phyloP scores from a whole-genome alignment of 768 basidiomycete genomes.

The Aureoboletus auriporus region DNA sequence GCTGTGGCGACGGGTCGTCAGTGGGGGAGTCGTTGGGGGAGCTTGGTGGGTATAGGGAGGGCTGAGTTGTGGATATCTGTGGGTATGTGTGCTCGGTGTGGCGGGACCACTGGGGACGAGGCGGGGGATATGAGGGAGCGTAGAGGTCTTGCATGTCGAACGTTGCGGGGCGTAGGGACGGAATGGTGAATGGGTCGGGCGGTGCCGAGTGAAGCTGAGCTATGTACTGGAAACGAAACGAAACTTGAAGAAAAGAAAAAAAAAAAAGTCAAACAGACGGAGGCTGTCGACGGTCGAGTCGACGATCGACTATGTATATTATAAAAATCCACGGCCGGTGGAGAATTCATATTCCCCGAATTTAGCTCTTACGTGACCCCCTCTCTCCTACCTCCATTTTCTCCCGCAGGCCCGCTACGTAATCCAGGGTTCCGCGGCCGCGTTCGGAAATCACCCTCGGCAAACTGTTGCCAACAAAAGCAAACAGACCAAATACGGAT shows the following conservation, averaged over 20 bases:
- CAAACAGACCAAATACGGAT: constrained; percentile 16
- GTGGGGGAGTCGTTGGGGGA: constrained; percentile 38
- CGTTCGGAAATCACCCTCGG: constrained; percentile 38
- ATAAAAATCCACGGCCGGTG: constrained; percentile 34
- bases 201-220: constrained; percentile 18
- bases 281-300: constrained; percentile 24
- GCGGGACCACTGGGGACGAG: constrained; percentile 40
- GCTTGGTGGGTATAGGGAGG: constrained; percentile 31
- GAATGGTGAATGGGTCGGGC: constrained; percentile 33
- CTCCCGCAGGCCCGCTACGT: constrained; percentile 28
- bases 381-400: constrained; percentile 28
- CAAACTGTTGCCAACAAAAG: constrained; percentile 24
- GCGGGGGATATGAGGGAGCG: constrained; percentile 38
- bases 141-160: constrained; percentile 47
- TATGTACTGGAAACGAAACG: constrained; percentile 31
- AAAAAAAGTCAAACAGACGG: constrained; percentile 26
- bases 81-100: constrained; percentile 32
- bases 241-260: constrained; percentile 22
- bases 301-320: constrained; percentile 36
- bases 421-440: constrained; percentile 37
- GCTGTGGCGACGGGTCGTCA: constrained; percentile 45
- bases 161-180: constrained; percentile 39
- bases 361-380: constrained; percentile 33
- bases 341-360: constrained; percentile 38
- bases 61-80: constrained; percentile 30